Evolutionary conservation across 116 monocot genomes (phyloP).

Genomic region (Trichopus zeylanicus): DNA sequence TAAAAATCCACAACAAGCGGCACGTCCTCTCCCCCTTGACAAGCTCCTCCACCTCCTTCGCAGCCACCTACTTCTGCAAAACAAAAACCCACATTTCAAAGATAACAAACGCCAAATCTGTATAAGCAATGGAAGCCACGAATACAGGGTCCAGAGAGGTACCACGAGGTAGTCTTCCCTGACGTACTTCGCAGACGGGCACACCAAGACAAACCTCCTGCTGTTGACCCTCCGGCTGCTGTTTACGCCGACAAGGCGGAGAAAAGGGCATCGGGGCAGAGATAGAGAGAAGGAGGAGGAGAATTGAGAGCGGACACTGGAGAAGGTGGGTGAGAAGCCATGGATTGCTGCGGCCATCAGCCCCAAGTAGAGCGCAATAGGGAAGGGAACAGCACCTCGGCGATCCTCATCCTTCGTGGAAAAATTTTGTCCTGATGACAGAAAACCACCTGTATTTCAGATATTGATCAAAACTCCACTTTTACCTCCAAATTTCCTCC

Average conservation of each 20-base stretch:
- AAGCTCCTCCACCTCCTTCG: constrained; percentile 60
- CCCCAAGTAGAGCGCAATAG: too few species aligned
- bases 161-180: constrained; percentile 70
- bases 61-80: constrained; percentile 73
- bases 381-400: too few species aligned
- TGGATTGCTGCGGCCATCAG: background rate
- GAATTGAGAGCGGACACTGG: background rate
- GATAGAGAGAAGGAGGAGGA: background rate
- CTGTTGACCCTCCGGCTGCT: background rate
- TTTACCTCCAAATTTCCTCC: too few species aligned
- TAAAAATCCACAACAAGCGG: constrained; percentile 88
- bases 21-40: constrained; percentile 58
- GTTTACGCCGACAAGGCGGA: constrained; percentile 6
- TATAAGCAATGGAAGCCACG: background rate
- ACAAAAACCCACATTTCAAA: constrained; percentile 1
- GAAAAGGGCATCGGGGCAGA: background rate
- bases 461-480: too few species aligned
- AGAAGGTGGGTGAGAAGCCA: background rate
- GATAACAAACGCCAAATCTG: background rate
- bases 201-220: too few species aligned
- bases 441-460: too few species aligned
- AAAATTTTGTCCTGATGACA: too few species aligned
- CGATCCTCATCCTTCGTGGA: too few species aligned
- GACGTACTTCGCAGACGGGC: constrained; percentile 31
- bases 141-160: background rate